These are phyloP conservation scores for Strobilomyces echinocephalus DNA, from an alignment of 768 basidiomycete species.

Conservation along the genomic window DNA sequence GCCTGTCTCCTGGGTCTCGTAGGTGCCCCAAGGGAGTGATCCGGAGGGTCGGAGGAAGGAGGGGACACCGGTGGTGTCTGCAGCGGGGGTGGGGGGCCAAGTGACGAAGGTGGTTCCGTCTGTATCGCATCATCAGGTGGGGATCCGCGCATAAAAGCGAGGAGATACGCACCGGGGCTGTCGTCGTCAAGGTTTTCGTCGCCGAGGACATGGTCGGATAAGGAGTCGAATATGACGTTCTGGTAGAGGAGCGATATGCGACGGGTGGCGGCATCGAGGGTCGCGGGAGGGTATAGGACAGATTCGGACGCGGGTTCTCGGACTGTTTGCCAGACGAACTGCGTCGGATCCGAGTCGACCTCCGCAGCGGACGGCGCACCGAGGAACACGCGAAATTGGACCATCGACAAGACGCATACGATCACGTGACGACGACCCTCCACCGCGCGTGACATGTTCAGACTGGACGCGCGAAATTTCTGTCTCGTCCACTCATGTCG, in stretches of 20 bases:
- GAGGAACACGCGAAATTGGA: neutral
- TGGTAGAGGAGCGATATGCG: constrained; percentile 67
- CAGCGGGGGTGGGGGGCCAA: constrained; percentile 50
- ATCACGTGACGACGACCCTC: constrained; percentile 23
- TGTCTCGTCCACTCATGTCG: constrained; percentile 24
- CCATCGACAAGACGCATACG: constrained; percentile 3
- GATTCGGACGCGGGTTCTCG: constrained; percentile 14
- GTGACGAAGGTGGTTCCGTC: constrained; percentile 50
- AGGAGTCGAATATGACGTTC: constrained; percentile 63
- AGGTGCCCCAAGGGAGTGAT: constrained; percentile 25
- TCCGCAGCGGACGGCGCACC: constrained; percentile 40
- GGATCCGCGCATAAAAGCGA: constrained; percentile 1
- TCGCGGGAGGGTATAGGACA: constrained; percentile 41
- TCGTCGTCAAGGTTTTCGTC: constrained; percentile 15
- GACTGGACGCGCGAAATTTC: constrained; percentile 13
- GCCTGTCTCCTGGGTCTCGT: constrained; percentile 40
- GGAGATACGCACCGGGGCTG: constrained; percentile 10
- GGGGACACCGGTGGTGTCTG: constrained; percentile 18
- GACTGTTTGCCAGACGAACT: constrained; percentile 46
- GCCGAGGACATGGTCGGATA: constrained; percentile 21
- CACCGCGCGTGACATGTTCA: constrained; percentile 25
- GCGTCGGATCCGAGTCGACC: constrained; percentile 30
- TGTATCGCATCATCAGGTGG: constrained; percentile 12
- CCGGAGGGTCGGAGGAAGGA: constrained; percentile 28
- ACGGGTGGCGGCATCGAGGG: constrained; percentile 61